Evolutionary conservation across 192 early-diverging fungal species (phyloP).

Genomic region (Lobosporangium transversale): DNA sequence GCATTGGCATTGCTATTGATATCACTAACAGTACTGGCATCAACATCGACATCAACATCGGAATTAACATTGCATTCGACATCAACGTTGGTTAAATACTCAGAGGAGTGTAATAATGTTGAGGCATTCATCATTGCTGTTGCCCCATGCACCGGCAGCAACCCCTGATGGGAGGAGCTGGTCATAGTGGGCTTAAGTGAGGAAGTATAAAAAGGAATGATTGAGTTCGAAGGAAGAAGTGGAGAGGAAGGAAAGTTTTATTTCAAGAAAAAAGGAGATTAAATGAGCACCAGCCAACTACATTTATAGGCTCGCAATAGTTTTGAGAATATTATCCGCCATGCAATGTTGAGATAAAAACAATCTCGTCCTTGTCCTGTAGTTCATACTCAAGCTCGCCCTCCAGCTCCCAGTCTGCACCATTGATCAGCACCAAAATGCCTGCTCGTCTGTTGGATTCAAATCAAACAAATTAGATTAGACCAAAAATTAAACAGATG

Average conservation of each 20-base stretch:
- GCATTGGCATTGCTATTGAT: not conserved
- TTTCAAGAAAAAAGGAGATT: not conserved
- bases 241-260: not conserved
- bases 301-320: too few species aligned
- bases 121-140: too few species aligned
- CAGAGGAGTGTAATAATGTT: too few species aligned
- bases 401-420: slow-evolving; percentile 95
- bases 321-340: too few species aligned
- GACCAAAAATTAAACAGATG: slow-evolving; percentile 12
- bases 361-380: slow-evolving; percentile 80
- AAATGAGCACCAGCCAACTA: too few species aligned
- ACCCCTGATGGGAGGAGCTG: not conserved
- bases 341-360: slow-evolving; percentile 98
- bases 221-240: not conserved
- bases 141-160: too few species aligned
- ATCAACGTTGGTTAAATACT: too few species aligned
- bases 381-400: slow-evolving; percentile 87
- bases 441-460: too few species aligned
- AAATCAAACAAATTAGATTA: too few species aligned
- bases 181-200: not conserved
- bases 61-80: too few species aligned
- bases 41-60: too few species aligned
- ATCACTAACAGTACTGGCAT: too few species aligned
- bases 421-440: slow-evolving; percentile 94
- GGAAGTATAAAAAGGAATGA: not conserved